Base-by-base conservation (phyloP, 495 filamentous ascomycete genomes). In the Chaetomium tenue region DNA sequence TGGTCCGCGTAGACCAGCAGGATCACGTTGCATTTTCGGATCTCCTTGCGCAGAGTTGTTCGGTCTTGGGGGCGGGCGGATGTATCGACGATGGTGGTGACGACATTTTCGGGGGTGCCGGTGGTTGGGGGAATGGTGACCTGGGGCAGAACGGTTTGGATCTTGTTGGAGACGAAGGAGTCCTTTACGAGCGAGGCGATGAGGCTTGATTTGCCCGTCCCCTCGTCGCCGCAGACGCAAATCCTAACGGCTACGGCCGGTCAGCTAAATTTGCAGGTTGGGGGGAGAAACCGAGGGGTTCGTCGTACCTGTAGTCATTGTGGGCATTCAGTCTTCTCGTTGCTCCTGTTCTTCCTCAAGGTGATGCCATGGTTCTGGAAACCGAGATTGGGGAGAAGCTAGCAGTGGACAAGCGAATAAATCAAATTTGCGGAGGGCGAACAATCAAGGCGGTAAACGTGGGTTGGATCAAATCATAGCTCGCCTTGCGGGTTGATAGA, bases 1-100 rank as follows among this genome's bases (percentile, higher is more conserved):
- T 97, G 92, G 72, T 98, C 95, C 58, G 92, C 91, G 73, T 98
- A 98, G 39, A 98, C 93, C 16, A 98, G 84, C n/a, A 97, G 80
- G 60, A 98, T 98, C 56, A 97, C 93, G 72, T 97, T 98, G 67
- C 89, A 92, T 72, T 97, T 96, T 50, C 95, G 88, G 54, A 98
- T 93, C 75, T 98, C 95, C 68, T 93, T 93, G 37, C 91, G 87
- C 57, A 98, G 79, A 20, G 88, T 91, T 63, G 86, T 88, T 56
- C 93, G 86, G 70, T 98, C 95, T 71, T 97, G 93, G 0, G 95
- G 94, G 3, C 96, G 86, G 20, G 94, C 92, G 23, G 93, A 98
- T 44, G 95, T 98, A 77, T 98, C 94, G 74, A 98, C 91, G 69
- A 98, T 92, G 52, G 90, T 95, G 13, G 92, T 97, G 23, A 90